Evolutionary conservation across 495 filamentous ascomycete genomes (phyloP).

Genomic region (Immersiella caudata): DNA sequence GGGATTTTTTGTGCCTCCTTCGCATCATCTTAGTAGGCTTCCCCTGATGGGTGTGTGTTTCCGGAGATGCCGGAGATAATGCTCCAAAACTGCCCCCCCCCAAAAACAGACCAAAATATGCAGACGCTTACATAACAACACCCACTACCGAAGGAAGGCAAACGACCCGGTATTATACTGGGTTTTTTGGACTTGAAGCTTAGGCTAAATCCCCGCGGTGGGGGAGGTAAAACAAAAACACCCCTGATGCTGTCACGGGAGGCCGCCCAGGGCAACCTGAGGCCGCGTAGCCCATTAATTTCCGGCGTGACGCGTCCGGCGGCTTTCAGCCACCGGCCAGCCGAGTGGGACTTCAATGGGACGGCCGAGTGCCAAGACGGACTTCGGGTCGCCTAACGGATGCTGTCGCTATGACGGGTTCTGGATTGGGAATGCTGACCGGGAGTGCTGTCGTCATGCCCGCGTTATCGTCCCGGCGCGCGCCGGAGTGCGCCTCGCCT

Average conservation of each 20-base stretch:
- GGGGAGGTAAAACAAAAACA: neutral
- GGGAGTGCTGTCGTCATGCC: neutral
- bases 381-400: neutral
- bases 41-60: neutral
- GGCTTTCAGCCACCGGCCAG: slow-evolving; percentile 6
- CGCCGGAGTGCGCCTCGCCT: neutral
- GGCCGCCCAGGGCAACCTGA: slow-evolving; percentile 6
- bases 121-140: neutral
- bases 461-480: neutral
- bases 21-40: slow-evolving; percentile 32
- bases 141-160: neutral
- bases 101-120: neutral
- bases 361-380: slow-evolving; percentile 4
- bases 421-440: neutral
- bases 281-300: slow-evolving; percentile 10
- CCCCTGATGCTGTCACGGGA: neutral
- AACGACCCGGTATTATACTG: neutral
- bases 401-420: neutral
- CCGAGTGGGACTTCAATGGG: neutral
- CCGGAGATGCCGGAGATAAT: neutral
- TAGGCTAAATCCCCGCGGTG: neutral
- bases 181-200: neutral
- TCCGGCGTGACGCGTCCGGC: slow-evolving; percentile 5
- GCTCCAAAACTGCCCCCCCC: neutral
- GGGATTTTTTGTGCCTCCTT: slow-evolving; percentile 58